phyloP scores from a whole-genome alignment of 164 flowering plant genomes.

The Umbellularia californica region DNA sequence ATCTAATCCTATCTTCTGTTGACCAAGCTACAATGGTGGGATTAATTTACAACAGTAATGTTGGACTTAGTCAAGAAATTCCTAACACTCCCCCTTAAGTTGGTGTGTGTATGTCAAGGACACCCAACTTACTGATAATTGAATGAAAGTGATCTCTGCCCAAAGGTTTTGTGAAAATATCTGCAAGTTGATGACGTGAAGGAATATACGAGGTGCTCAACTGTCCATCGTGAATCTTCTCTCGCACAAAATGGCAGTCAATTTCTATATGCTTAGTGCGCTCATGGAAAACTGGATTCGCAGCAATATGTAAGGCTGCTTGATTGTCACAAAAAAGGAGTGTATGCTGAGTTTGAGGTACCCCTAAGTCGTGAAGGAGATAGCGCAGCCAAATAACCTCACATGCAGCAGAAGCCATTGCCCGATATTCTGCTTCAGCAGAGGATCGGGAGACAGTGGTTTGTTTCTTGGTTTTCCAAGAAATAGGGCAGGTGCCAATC shows the following conservation, averaged over 20 bases:
- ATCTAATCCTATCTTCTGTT: too few relatives aligned
- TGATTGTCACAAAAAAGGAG: not conserved
- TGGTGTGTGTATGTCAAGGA: not conserved
- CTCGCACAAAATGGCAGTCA: not conserved
- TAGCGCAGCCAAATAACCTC: constrained; percentile 1
- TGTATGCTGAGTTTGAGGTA: too few relatives aligned
- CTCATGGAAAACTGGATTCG: not conserved
- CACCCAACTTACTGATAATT: not conserved
- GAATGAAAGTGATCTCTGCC: not conserved
- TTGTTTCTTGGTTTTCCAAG: constrained; percentile 11
- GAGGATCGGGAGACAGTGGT: constrained; percentile 4
- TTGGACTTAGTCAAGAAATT: too few relatives aligned
- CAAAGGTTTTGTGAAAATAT: not conserved
- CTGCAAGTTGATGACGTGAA: not conserved
- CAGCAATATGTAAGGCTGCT: not conserved
- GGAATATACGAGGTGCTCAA: not conserved
- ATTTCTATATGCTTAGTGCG: not conserved
- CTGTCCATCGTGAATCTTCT: not conserved
- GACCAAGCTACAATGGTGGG: too few relatives aligned
- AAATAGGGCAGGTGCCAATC: not conserved
- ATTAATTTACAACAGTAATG: too few relatives aligned
- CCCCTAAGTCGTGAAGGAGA: not conserved
- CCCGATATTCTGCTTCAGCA: constrained; percentile 8
- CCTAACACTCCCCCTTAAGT: not conserved
- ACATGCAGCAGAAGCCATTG: constrained; percentile 6